Conservation (phyloP, 129 eudicot species). For the Flaveria bidentis region DNA sequence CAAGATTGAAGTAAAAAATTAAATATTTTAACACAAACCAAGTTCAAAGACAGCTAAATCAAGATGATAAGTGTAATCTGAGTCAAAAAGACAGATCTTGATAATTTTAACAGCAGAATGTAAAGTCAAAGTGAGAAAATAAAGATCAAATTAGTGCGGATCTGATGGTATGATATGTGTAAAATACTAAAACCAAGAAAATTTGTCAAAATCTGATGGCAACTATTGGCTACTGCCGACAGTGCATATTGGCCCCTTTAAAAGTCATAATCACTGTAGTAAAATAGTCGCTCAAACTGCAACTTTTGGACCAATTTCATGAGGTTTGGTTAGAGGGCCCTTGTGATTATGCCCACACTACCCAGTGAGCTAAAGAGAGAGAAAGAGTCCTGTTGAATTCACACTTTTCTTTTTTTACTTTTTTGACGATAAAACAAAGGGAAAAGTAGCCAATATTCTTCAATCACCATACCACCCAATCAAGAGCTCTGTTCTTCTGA, state of each 20-base stretch:
- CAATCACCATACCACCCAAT: constrained; percentile 28
- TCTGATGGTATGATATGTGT: constrained; percentile 41
- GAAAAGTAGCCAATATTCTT: constrained; percentile 32
- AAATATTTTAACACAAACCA: constrained; percentile 8
- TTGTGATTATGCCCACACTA: background rate
- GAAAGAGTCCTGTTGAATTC: constrained; percentile 3
- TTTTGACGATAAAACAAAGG: constrained; percentile 22
- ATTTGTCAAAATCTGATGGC: constrained; percentile 42
- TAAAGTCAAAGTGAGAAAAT: constrained; percentile 4
- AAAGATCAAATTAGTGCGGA: constrained; percentile 36
- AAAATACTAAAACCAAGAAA: constrained; percentile 26
- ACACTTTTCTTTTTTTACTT: constrained; percentile 20
- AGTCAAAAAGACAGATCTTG: constrained; percentile 21
- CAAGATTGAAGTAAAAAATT: constrained; percentile 3
- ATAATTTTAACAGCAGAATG: constrained; percentile 7
- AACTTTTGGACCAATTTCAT: constrained; percentile 12
- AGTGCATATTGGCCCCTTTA: constrained; percentile 35
- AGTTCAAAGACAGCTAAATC: background rate
- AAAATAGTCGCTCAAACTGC: constrained; percentile 14
- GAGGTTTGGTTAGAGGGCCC: constrained; percentile 28
- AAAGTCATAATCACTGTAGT: constrained; percentile 33
- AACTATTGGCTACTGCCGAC: constrained; percentile 32
- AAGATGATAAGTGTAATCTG: background rate
- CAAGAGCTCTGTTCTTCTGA: constrained; percentile 21
- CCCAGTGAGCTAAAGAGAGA: background rate